These are phyloP conservation scores for Saccharomyces hybrid DNA, from an alignment of 1,139 yeast genomes.

Conservation along the genomic window DNA sequence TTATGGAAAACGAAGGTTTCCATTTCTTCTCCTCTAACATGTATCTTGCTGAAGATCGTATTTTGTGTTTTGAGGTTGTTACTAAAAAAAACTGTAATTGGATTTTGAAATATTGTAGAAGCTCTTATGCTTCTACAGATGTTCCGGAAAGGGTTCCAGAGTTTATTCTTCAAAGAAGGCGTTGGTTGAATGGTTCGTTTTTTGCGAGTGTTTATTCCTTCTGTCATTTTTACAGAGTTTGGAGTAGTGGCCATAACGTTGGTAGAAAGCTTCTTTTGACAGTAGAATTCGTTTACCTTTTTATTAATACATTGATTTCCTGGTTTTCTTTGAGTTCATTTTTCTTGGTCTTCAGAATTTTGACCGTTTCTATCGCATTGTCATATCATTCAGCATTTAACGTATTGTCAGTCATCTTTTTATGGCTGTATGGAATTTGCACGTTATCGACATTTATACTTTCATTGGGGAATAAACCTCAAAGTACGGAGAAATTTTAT, in stretches of 20 bases:
- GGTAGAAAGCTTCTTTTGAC: slow-evolving; percentile 65
- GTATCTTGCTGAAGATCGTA: slow-evolving; percentile 95
- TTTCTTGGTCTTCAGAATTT: slow-evolving; percentile 70
- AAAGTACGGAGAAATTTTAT: slow-evolving; percentile 80
- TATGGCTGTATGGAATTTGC: slow-evolving; percentile 86
- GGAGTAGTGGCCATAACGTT: slow-evolving; percentile 69
- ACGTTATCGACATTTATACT: slow-evolving; percentile 85
- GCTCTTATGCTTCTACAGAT: slow-evolving; percentile 91
- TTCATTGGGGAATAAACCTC: slow-evolving; percentile 90
- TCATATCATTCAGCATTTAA: slow-evolving; percentile 59
- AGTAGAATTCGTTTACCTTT: slow-evolving; percentile 71
- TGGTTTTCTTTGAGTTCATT: slow-evolving; percentile 82
- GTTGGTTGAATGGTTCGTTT: slow-evolving; percentile 95
- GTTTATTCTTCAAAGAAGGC: slow-evolving; percentile 81
- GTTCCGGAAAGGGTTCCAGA: slow-evolving; percentile 85
- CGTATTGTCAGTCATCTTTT: slow-evolving; percentile 66
- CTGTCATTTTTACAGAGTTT: slow-evolving; percentile 62
- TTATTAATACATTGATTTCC: slow-evolving; percentile 56
- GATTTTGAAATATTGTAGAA: slow-evolving; percentile 82
- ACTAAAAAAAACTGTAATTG: slow-evolving; percentile 73
- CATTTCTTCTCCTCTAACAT: slow-evolving; percentile 82
- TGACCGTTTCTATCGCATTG: slow-evolving; percentile 61
- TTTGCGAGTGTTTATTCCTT: slow-evolving; percentile 88
- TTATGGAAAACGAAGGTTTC: slow-evolving; percentile 50
- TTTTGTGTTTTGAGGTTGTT: slow-evolving; percentile 84